Conservation (phyloP, 2,329 filamentous ascomycete species). For the Alternaria atra region DNA sequence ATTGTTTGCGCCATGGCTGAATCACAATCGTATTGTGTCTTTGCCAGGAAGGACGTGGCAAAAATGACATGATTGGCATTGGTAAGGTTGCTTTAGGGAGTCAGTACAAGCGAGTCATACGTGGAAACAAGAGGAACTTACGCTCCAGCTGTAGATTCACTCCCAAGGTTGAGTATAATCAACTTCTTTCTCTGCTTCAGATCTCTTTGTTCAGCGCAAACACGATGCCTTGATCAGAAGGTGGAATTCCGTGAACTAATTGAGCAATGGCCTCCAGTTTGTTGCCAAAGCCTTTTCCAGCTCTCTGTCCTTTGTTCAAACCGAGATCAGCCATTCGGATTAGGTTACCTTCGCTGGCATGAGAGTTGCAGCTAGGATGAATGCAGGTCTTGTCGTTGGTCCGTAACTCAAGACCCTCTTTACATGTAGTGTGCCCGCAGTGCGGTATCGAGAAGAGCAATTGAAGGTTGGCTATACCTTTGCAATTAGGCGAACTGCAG, state of each 20-base stretch:
- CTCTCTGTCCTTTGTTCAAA: slow-evolving; percentile 19
- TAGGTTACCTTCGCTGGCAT: slow-evolving; percentile 25
- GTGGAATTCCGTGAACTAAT: slow-evolving; percentile 54
- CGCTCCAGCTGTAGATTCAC: slow-evolving; percentile 68
- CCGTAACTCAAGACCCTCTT: slow-evolving; percentile 29
- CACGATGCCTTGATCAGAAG: slow-evolving; percentile 41
- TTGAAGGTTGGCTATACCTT: not conserved
- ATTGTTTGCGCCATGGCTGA: slow-evolving; percentile 70
- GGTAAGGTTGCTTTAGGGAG: slow-evolving; percentile 63
- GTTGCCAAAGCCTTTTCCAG: slow-evolving; percentile 39
- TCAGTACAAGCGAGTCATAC: not conserved
- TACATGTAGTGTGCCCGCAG: slow-evolving; percentile 42
- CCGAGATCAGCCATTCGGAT: slow-evolving; percentile 35
- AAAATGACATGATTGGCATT: slow-evolving; percentile 73
- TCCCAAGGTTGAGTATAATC: slow-evolving; percentile 65
- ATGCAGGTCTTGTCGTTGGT: slow-evolving; percentile 37
- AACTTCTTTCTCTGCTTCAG: slow-evolving; percentile 54
- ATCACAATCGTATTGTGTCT: slow-evolving; percentile 63
- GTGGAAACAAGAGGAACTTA: slow-evolving; percentile 49
- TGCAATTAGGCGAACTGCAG: slow-evolving; percentile 33
- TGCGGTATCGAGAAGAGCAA: slow-evolving; percentile 31
- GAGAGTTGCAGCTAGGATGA: slow-evolving; percentile 27
- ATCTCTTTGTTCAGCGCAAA: slow-evolving; percentile 37
- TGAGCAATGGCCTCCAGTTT: slow-evolving; percentile 36
- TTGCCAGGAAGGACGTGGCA: slow-evolving; percentile 62